phyloP scores from a whole-genome alignment of 345 rosid genomes.

The Hirschfeldia incana region DNA sequence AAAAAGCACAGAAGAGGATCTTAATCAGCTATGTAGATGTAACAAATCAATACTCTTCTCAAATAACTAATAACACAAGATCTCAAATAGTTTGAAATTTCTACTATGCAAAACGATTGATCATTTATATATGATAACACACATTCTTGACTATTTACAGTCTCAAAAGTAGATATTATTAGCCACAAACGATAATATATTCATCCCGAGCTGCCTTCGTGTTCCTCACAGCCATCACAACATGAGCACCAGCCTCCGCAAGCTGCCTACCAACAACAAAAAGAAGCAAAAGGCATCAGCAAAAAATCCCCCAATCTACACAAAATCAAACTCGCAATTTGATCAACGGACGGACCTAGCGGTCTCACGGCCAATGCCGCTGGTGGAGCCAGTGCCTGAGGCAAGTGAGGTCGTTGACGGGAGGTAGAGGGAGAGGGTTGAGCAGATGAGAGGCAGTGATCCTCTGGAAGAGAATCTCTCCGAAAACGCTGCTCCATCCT shows the following conservation, averaged over 20 bases:
- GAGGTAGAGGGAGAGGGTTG: conserved; percentile 82
- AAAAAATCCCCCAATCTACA: not conserved
- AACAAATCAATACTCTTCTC: not conserved
- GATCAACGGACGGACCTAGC: not conserved
- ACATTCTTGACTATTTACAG: not conserved
- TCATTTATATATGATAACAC: not conserved
- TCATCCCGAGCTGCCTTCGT: conserved; percentile 56
- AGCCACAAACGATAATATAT: not conserved
- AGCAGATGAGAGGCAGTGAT: conserved; percentile 75
- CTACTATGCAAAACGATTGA: not conserved
- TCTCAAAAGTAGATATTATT: not conserved
- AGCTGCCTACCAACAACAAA: conserved; percentile 57
- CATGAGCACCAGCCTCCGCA: conserved; percentile 94
- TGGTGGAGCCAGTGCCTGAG: conserved; percentile 80
- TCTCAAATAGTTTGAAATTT: not conserved
- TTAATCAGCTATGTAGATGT: not conserved
- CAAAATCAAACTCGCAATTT: not conserved
- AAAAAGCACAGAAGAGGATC: not conserved
- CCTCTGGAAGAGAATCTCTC: conserved; percentile 85
- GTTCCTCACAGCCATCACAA: conserved; percentile 96
- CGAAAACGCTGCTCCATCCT: conserved; percentile 71
- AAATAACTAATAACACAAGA: conserved; percentile 1
- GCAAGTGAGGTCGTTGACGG: conserved; percentile 70
- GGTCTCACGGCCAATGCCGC: not conserved
- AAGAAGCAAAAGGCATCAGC: not conserved